Evolutionary conservation across 345 rosid species (phyloP), one percentile per base, ranked within the genome.

Genomic region (Salix exigua): DNA sequence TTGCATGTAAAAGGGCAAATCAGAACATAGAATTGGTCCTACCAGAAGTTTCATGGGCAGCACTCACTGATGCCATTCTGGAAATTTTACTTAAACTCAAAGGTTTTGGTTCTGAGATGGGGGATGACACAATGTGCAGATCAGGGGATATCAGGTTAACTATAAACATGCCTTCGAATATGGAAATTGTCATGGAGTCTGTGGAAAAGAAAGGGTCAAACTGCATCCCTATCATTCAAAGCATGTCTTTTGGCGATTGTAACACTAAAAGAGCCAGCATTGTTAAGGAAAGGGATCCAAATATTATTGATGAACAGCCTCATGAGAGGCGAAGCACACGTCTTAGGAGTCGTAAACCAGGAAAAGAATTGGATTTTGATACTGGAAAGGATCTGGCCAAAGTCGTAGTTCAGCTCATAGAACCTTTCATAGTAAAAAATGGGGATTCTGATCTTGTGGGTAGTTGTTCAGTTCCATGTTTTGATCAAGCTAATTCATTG

Each of bases 281-380:
- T 62, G 61, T 46, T 75, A 95, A 88, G 77, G 93, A 90, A 79
- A 90, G 85, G 80, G 92, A 89, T 73, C 50, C 83, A 77, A 79
- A 25, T 64, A 65, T 76, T 77, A 81, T 78, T 73, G 93, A 89
- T 77, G 99, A 92, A 68, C 99, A 93, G 30, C 94, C 94, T 68
- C 91, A 91, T 79, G 99, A 93, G 86, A 93, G 99, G 80, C 88
- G 98, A 71, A 96, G 99, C 84, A 90, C 91, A 82, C 97, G 99
- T 79, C 98, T 91, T 78, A 87, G 99, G 79, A 91, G 90, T 85
- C 99, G 94, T 84, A 96, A 92, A 87, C 96, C 98, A 7, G 96
- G 84, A 71, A 96, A 96, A 88, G 97, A 90, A 77, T 65, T 80
- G 74, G 98, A 88, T 80, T 91, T 80, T 85, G 85, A 86, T 79